These are phyloP conservation scores for Agaricus subrufescens DNA, from an alignment of 768 basidiomycete genomes.

Conservation along the genomic window DNA sequence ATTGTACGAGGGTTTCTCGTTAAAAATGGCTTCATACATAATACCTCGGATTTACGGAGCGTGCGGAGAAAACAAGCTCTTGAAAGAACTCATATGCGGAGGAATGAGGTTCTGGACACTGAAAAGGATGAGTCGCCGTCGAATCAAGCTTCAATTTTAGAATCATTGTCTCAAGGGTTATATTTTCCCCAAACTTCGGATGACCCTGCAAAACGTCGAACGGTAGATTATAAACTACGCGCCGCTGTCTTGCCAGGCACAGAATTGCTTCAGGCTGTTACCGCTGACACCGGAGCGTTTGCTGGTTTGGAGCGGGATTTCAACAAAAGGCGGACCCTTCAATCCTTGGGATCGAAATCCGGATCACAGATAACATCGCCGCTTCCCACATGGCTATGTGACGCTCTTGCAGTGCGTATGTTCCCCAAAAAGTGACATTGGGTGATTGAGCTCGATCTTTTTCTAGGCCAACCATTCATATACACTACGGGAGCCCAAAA, in stretches of 20 bases:
- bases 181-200: neutral
- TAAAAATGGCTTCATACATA: conserved; percentile 51
- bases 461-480: conserved; percentile 6
- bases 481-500: neutral
- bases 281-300: neutral
- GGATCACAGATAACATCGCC: neutral
- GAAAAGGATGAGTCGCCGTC: conserved; percentile 12
- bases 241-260: neutral
- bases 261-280: neutral
- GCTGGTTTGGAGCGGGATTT: neutral
- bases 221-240: neutral
- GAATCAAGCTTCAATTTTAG: neutral
- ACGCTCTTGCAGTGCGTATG: conserved; percentile 2
- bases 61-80: conserved; percentile 9
- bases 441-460: neutral
- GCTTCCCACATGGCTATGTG: conserved; percentile 7
- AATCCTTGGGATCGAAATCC: neutral
- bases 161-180: neutral
- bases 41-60: conserved; percentile 1
- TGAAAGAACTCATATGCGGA: conserved; percentile 41
- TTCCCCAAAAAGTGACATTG: neutral
- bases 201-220: neutral
- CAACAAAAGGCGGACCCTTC: conserved; percentile 3
- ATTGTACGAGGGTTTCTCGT: conserved; percentile 59
- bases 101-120: conserved; percentile 31